phyloP scores from a whole-genome alignment of 495 filamentous ascomycete species.

The Platismatia glauca region DNA sequence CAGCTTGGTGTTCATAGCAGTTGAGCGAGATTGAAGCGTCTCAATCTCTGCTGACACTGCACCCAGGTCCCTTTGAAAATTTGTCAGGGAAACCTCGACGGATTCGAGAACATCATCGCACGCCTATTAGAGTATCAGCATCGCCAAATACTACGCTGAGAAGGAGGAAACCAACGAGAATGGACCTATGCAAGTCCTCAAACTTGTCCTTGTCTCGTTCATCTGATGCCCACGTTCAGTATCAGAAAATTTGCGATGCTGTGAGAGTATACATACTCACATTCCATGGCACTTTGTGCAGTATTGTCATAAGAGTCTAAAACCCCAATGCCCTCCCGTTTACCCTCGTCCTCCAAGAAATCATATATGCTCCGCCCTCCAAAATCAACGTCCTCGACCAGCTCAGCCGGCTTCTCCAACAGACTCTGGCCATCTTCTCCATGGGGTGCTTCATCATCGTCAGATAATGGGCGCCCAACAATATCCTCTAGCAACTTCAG shows the following conservation, averaged over 20 bases:
- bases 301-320: slow-evolving; percentile 41
- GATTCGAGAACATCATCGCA: slow-evolving; percentile 92
- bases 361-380: slow-evolving; percentile 63
- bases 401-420: slow-evolving; percentile 33
- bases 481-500: slow-evolving; percentile 63
- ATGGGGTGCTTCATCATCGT: slow-evolving; percentile 28
- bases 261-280: slow-evolving; percentile 37
- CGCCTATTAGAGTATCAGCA: slow-evolving; percentile 35
- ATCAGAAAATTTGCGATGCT: neutral
- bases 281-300: slow-evolving; percentile 67
- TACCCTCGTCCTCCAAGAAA: slow-evolving; percentile 43
- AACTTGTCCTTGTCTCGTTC: slow-evolving; percentile 82
- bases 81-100: slow-evolving; percentile 82
- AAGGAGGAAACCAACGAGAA: slow-evolving; percentile 36
- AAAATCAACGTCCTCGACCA: slow-evolving; percentile 69
- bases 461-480: slow-evolving; percentile 46
- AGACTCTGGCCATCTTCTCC: slow-evolving; percentile 3
- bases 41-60: slow-evolving; percentile 92
- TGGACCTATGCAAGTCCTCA: slow-evolving; percentile 83
- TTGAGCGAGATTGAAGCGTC: slow-evolving; percentile 76
- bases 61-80: slow-evolving; percentile 86
- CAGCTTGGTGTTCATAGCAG: slow-evolving; percentile 72
- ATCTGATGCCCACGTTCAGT: slow-evolving; percentile 37
- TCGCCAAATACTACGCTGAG: neutral
- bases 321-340: slow-evolving; percentile 22